phyloP scores from a whole-genome alignment of 306 rosid species.

The Rosa rugosa region DNA sequence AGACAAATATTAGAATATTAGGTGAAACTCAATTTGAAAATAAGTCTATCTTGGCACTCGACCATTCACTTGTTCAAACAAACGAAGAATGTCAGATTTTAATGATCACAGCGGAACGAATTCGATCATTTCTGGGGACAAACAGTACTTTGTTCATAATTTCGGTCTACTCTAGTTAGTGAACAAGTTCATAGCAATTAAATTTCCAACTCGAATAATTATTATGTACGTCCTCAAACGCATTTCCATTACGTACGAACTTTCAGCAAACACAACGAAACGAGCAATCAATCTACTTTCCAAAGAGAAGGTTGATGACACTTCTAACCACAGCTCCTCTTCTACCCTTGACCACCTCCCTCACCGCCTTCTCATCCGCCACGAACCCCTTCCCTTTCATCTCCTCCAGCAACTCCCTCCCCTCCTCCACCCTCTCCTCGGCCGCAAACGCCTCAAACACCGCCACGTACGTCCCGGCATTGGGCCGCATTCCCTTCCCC shows the following conservation, averaged over 20 bases:
- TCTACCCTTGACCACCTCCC: slow-evolving; percentile 31
- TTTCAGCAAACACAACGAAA: not conserved
- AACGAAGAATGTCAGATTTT: too few relatives aligned
- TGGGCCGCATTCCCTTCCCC: slow-evolving; percentile 65
- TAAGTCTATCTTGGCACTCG: too few relatives aligned
- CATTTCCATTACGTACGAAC: not conserved
- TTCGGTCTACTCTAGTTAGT: too few relatives aligned
- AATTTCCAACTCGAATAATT: not conserved
- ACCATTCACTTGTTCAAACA: too few relatives aligned
- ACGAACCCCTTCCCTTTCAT: too few relatives aligned
- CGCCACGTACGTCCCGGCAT: slow-evolving; percentile 50
- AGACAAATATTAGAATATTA: too few relatives aligned
- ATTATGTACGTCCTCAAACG: not conserved
- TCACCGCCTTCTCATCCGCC: too few relatives aligned
- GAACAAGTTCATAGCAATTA: too few relatives aligned
- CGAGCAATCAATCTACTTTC: slow-evolving; percentile 27
- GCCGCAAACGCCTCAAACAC: slow-evolving; percentile 61
- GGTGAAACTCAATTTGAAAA: too few relatives aligned
- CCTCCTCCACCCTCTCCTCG: slow-evolving; percentile 51
- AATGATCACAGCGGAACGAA: too few relatives aligned
- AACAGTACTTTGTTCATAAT: too few relatives aligned
- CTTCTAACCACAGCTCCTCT: slow-evolving; percentile 49
- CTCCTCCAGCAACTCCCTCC: slow-evolving; percentile 36
- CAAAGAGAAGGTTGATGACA: slow-evolving; percentile 59
- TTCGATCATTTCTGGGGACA: too few relatives aligned